Conservation (phyloP, 1,284 basidiomycete species). For the Megacollybia platyphylla region DNA sequence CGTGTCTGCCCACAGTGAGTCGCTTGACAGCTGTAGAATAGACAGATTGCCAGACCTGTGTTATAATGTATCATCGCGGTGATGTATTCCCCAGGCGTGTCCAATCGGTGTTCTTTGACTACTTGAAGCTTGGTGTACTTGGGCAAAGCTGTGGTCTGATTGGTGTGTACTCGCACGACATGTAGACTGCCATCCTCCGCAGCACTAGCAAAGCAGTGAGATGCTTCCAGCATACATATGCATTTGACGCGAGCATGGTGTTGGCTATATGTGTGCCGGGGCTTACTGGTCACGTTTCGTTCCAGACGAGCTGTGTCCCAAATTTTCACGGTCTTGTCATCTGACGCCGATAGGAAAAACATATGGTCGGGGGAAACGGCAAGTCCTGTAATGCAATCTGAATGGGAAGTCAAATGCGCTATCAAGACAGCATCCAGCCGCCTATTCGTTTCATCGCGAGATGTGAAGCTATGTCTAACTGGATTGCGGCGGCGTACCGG, state of each 20-base stretch:
- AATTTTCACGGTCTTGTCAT: constrained; percentile 74
- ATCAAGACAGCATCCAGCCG: constrained; percentile 70
- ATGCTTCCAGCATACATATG: constrained; percentile 71
- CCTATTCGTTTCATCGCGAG: constrained; percentile 41
- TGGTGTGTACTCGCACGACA: constrained; percentile 70
- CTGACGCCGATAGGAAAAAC: constrained; percentile 87
- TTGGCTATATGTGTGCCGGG: constrained; percentile 65
- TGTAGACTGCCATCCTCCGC: constrained; percentile 79
- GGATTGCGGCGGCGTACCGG: constrained; percentile 66
- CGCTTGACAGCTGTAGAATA: background rate
- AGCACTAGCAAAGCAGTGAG: constrained; percentile 84
- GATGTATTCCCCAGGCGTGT: constrained; percentile 61
- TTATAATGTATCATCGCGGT: constrained; percentile 70
- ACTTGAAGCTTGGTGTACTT: constrained; percentile 75
- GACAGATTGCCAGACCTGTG: constrained; percentile 34
- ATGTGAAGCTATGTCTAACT: constrained; percentile 47
- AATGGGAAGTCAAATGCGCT: constrained; percentile 79
- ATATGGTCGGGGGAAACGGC: constrained; percentile 87
- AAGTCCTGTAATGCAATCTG: constrained; percentile 67
- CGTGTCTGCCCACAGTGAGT: constrained; percentile 29
- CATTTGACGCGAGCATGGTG: constrained; percentile 73
- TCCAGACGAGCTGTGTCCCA: constrained; percentile 40
- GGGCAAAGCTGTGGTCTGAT: constrained; percentile 47
- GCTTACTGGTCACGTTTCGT: constrained; percentile 56
- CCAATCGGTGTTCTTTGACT: constrained; percentile 62